Base-by-base conservation (phyloP, 2,329 filamentous ascomycete genomes). In the Alternaria sp. region DNA sequence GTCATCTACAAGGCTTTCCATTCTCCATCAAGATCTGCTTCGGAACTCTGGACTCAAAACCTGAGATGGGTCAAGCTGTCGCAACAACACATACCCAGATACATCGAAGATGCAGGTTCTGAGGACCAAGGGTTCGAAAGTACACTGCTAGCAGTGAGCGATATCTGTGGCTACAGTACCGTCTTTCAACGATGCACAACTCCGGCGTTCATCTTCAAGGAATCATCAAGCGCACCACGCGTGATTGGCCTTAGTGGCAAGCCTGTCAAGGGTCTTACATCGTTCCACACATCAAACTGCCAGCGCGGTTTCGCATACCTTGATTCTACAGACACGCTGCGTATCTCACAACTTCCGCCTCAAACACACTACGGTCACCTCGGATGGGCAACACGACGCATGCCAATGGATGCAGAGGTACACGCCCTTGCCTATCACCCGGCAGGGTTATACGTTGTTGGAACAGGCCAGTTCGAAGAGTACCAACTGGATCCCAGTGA, bases 1-100 rank as follows among this genome's bases (percentile, higher is more conserved):
- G 91, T 91, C 11, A 86, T 98, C 49, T 99, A 98, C 77, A 89
- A 96, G 76, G 93, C 95, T 2, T 91, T 93, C 70, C 85, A 87
- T 45, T 76, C 82, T 82, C 64, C 81, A 75, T 43, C 75, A 73
- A 26, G 78, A 78, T 59, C 77, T 72, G 60, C 66, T n/a, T 71
- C 74, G 8, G 69, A 81, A 26, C 79, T 84, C 6, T 85, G 90
- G 68, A 82, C 86, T 1, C 81, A 83, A 23, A 86, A 85, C 8
- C 82, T 97, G 11, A 87, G 89, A 58, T 97, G 97, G 79, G 85
- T 90, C 59, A 97, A 97, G 78, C 81, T 91, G 1, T 80, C 88
- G 1, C 93, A 95, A 69, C 83, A 89, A 15, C 84, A 86, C 28
- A 81, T 94, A 47, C 90, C 92, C 9, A 89, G 83, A 63, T 85